phyloP scores from a whole-genome alignment of 371 early-diverging fungal genomes.

The Mortierella sp. region DNA sequence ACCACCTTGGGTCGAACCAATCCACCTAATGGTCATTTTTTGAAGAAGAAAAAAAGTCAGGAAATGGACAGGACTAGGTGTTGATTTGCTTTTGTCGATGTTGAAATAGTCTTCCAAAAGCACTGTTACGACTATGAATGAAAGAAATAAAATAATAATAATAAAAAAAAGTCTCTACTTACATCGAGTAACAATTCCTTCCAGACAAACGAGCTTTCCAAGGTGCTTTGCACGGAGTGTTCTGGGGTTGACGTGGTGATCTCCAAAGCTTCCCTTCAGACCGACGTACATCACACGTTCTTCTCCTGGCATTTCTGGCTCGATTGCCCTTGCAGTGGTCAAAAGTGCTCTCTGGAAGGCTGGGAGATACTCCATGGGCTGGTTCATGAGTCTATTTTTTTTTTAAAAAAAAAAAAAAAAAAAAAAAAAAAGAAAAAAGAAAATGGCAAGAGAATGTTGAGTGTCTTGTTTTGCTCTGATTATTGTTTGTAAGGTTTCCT shows the following conservation, averaged over 20 bases:
- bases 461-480: not conserved
- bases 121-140: too few relatives aligned
- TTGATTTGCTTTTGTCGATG: too few relatives aligned
- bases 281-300: constrained; percentile 77
- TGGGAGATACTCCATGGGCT: constrained; percentile 87
- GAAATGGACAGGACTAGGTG: too few relatives aligned
- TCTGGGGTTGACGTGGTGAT: constrained; percentile 91
- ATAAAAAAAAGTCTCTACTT: constrained; percentile 29
- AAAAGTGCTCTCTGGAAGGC: constrained; percentile 86
- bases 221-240: constrained; percentile 86
- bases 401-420: constrained; percentile 1
- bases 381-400: constrained; percentile 67
- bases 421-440: not conserved
- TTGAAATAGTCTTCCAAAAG: too few relatives aligned
- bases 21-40: constrained; percentile 67
- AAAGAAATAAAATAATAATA: not conserved
- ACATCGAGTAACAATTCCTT: constrained; percentile 99
- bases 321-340: constrained; percentile 61
- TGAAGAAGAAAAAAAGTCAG: not conserved
- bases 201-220: constrained; percentile 94
- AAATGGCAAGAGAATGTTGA: not conserved
- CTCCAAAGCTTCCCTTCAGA: constrained; percentile 95
- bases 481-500: constrained; percentile 14
- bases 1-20: constrained; percentile 97
- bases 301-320: constrained; percentile 54